These are phyloP conservation scores for Capronia americana DNA, from an alignment of 2,329 filamentous ascomycete species.

Conservation along the genomic window DNA sequence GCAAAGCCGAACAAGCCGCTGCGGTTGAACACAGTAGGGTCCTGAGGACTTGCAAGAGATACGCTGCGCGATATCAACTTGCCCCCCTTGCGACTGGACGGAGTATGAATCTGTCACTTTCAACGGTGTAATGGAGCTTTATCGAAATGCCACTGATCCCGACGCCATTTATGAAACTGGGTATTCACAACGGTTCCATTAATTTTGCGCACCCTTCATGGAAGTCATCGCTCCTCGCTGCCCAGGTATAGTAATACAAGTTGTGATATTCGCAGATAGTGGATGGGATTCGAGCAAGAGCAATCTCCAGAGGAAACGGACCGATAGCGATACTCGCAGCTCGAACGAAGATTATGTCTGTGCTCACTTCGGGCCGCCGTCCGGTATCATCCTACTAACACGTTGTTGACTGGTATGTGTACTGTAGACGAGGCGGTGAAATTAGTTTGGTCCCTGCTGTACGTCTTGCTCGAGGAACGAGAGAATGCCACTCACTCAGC, in stretches of 20 bases:
- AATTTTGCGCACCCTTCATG: not conserved
- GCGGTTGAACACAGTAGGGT: not conserved
- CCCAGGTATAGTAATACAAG: constrained; percentile 3
- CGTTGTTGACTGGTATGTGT: constrained; percentile 59
- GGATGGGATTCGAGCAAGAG: not conserved
- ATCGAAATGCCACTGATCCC: not conserved
- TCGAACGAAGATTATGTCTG: not conserved
- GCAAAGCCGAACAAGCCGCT: not conserved
- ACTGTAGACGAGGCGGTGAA: constrained; percentile 43
- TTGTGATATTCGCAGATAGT: not conserved
- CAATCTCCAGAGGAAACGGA: not conserved
- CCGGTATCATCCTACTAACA: constrained; percentile 52
- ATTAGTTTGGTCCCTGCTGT: not conserved
- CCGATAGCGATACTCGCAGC: not conserved
- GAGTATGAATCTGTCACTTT: not conserved
- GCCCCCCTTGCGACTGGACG: not conserved
- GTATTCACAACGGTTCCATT: not conserved
- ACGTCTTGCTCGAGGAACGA: not conserved
- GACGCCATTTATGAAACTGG: not conserved
- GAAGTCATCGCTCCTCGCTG: constrained; percentile 5
- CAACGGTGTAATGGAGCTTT: not conserved
- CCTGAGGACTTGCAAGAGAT: not conserved
- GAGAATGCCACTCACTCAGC: constrained; percentile 55
- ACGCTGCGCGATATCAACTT: not conserved
- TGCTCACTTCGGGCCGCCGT: not conserved